Percentiles rank a stretch among this genome's conserved stretches.
These are phyloP conservation scores for Biscutella laevigata DNA, from an alignment of 441 rosid genomes.

Conservation along the genomic window DNA sequence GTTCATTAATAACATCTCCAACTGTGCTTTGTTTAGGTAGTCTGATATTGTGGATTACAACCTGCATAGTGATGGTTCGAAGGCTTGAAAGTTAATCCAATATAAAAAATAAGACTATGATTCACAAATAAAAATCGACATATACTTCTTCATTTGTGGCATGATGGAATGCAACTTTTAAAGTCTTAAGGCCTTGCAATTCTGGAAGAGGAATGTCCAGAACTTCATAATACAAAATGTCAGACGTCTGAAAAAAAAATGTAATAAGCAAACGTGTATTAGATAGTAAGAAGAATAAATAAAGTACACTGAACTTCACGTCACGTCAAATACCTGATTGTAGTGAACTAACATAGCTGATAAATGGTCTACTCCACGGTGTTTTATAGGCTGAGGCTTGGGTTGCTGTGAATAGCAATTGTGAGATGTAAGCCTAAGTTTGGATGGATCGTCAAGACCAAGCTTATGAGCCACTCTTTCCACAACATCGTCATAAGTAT, in stretches of 20 bases:
- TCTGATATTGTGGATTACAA: conserved; percentile 54
- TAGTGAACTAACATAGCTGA: conserved; percentile 67
- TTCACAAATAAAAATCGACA: conserved; percentile 13
- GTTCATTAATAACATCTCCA: conserved; percentile 65
- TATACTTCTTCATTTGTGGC: conserved; percentile 68
- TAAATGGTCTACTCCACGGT: conserved; percentile 55
- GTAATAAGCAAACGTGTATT: conserved; percentile 15
- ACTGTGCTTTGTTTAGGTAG: conserved; percentile 68
- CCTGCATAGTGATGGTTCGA: conserved; percentile 33
- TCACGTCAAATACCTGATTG: conserved; percentile 56
- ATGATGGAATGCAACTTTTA: conserved; percentile 66
- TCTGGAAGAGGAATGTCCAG: conserved; percentile 74
- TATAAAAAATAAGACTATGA: conserved; percentile 11
- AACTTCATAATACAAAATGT: conserved; percentile 64
- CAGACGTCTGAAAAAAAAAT: conserved; percentile 43
- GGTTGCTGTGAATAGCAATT: conserved; percentile 79
- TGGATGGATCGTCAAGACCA: conserved; percentile 59
- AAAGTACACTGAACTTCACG: neutral
- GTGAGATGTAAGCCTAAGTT: conserved; percentile 66
- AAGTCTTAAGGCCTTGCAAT: conserved; percentile 61
- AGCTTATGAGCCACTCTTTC: conserved; percentile 54
- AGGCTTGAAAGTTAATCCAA: conserved; percentile 6
- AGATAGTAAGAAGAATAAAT: conserved; percentile 5
- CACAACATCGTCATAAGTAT: conserved; percentile 67
- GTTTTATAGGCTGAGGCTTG: conserved; percentile 70